A percentile compares a stretch with the other conserved stretches of the same genome.
phyloP scores from a whole-genome alignment of 75 land plant species.

The Picea glauca region DNA sequence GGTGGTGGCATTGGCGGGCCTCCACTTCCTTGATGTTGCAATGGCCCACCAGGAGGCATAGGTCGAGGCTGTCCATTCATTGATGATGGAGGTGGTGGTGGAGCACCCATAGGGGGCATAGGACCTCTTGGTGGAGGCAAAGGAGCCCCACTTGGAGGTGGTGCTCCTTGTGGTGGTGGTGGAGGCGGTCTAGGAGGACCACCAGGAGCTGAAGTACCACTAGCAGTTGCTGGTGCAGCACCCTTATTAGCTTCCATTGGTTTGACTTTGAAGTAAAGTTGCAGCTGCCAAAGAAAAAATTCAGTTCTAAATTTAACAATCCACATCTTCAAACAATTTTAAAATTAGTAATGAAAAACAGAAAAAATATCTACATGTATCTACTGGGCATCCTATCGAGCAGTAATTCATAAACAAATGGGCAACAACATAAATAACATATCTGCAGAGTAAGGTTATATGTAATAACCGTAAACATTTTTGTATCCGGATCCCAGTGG shows the following conservation, averaged over 20 bases:
- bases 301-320: not conserved
- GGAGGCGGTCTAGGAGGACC: conserved; percentile 47
- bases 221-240: conserved; percentile 41
- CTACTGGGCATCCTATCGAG: not conserved
- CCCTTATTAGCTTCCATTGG: conserved; percentile 59
- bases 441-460: conserved; percentile 4
- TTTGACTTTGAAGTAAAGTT: conserved; percentile 82
- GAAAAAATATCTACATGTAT: not conserved
- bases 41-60: conserved; percentile 54
- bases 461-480: conserved; percentile 85
- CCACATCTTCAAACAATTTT: conserved; percentile 2
- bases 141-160: conserved; percentile 45
- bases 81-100: conserved; percentile 49
- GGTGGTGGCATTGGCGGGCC: conserved; percentile 42
- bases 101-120: conserved; percentile 33
- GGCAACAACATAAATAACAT: conserved; percentile 4
- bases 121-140: conserved; percentile 48
- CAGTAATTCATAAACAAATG: not conserved
- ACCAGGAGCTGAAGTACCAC: conserved; percentile 52
- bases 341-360: not conserved
- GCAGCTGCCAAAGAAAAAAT: conserved; percentile 45
- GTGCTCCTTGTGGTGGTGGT: conserved; percentile 57
- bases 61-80: conserved; percentile 59
- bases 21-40: conserved; percentile 22
- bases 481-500: conserved; percentile 97